Conservation (phyloP, 2,329 filamentous ascomycete species). For the Remersonia thermophila region DNA sequence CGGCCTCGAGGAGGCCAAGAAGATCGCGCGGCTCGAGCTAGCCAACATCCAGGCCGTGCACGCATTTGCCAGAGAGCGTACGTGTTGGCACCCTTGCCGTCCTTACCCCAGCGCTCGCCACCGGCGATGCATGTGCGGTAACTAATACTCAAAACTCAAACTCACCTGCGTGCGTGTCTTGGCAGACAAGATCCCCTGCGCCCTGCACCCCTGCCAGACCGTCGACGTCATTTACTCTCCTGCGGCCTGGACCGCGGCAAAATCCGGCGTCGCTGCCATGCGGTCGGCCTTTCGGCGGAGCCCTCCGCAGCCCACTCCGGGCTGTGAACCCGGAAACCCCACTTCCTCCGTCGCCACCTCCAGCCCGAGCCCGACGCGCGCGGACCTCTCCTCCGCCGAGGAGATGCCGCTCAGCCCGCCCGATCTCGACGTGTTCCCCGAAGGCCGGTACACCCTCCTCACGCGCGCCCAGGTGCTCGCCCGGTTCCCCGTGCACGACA, state of each 20-base stretch:
- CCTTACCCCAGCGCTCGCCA: too few relatives aligned
- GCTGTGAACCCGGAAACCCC: too few relatives aligned
- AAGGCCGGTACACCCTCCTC: conserved; percentile 32
- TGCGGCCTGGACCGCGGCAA: conserved; percentile 27
- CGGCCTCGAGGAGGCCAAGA: conserved; percentile 36
- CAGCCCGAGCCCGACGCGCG: too few relatives aligned
- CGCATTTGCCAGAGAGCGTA: conserved; percentile 28
- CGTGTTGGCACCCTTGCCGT: too few relatives aligned
- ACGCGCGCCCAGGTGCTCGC: conserved; percentile 28
- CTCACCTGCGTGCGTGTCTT: too few relatives aligned
- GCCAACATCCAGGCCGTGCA: conserved; percentile 44
- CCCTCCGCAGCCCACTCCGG: conserved; percentile 17
- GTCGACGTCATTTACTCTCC: conserved; percentile 46
- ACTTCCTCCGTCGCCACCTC: too few relatives aligned
- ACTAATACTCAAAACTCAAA: too few relatives aligned
- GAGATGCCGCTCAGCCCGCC: too few relatives aligned
- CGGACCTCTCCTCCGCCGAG: too few relatives aligned
- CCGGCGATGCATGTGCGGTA: too few relatives aligned
- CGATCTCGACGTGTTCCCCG: conserved; percentile 12
- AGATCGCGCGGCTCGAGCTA: conserved; percentile 39
- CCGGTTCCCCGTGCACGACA: conserved; percentile 23
- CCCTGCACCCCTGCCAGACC: conserved; percentile 38
- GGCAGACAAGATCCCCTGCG: conserved; percentile 35
- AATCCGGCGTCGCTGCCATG: conserved; percentile 32
- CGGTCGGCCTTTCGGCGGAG: conserved; percentile 27